Conservation (phyloP, 1,139 yeast species). For the Pichia sp. region DNA sequence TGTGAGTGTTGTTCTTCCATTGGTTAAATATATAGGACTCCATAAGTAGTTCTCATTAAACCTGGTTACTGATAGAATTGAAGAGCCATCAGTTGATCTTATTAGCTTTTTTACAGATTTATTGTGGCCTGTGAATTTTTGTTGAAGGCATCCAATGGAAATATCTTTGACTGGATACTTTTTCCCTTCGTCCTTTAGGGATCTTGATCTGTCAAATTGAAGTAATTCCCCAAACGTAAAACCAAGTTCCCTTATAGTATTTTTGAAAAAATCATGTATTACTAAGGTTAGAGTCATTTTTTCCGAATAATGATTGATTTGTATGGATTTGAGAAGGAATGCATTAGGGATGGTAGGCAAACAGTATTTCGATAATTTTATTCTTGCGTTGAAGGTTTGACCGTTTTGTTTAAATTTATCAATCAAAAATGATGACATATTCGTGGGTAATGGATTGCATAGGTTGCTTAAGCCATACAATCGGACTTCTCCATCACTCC, state of each 20-base stretch:
- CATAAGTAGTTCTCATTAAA: conserved; percentile 63
- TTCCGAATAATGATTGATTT: conserved; percentile 16
- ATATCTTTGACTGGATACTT: background rate
- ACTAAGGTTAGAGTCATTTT: conserved; percentile 38
- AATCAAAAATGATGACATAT: conserved; percentile 15
- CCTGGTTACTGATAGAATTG: conserved; percentile 49
- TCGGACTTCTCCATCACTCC: conserved; percentile 42
- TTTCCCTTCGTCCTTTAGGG: background rate
- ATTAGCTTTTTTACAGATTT: conserved; percentile 68
- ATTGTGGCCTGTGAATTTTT: conserved; percentile 78
- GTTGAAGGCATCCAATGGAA: conserved; percentile 33
- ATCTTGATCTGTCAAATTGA: conserved; percentile 20
- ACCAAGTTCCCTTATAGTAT: conserved; percentile 45
- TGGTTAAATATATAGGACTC: conserved; percentile 43
- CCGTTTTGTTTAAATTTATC: conserved; percentile 13
- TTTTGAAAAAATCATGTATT: conserved; percentile 46
- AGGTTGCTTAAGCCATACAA: conserved; percentile 51
- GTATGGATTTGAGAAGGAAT: conserved; percentile 16
- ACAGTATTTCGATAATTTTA: conserved; percentile 26
- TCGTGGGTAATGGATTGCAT: conserved; percentile 43
- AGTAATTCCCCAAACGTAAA: conserved; percentile 37
- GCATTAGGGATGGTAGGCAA: conserved; percentile 25
- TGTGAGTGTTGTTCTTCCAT: conserved; percentile 28
- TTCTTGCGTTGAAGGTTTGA: conserved; percentile 11
- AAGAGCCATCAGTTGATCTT: conserved; percentile 60